These are phyloP conservation scores for Penicillium sp. DNA, from an alignment of 2,329 filamentous ascomycete genomes.

Conservation along the genomic window DNA sequence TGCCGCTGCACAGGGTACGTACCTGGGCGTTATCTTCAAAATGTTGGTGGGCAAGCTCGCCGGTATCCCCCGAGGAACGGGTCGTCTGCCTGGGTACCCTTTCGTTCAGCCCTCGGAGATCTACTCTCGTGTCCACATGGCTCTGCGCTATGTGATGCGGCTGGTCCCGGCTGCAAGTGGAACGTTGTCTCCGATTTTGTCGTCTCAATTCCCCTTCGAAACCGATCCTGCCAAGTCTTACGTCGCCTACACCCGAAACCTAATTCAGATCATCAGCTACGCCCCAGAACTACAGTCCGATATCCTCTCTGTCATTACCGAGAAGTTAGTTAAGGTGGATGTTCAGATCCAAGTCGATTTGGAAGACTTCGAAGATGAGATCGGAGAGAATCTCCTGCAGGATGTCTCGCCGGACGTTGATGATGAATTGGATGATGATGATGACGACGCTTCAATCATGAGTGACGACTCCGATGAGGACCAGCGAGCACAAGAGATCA, in stretches of 20 bases:
- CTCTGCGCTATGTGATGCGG: slow-evolving; percentile 70
- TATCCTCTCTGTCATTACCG: slow-evolving; percentile 77
- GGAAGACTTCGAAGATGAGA: slow-evolving; percentile 86
- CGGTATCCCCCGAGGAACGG: slow-evolving; percentile 54
- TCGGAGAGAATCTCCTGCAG: slow-evolving; percentile 66
- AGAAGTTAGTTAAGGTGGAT: slow-evolving; percentile 87
- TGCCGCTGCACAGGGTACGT: slow-evolving; percentile 77
- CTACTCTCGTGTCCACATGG: slow-evolving; percentile 70
- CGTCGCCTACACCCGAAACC: slow-evolving; percentile 81
- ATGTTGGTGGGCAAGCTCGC: slow-evolving; percentile 80
- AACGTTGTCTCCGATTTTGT: slow-evolving; percentile 65
- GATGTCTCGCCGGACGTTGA: slow-evolving; percentile 45
- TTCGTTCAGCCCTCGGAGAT: slow-evolving; percentile 63
- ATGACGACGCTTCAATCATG: slow-evolving; percentile 55
- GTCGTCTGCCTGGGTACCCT: slow-evolving; percentile 54
- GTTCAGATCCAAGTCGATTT: slow-evolving; percentile 92
- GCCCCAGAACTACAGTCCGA: slow-evolving; percentile 74
- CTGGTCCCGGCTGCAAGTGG: slow-evolving; percentile 77
- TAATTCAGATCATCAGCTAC: slow-evolving; percentile 74
- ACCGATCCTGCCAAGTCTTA: slow-evolving; percentile 76
- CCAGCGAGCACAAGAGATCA: slow-evolving; percentile 64
- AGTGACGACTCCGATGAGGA: slow-evolving; percentile 58
- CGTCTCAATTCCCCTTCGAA: slow-evolving; percentile 69
- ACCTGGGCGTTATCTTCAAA: slow-evolving; percentile 68
- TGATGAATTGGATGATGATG: slow-evolving; percentile 55